phyloP scores from a whole-genome alignment of 805 yeast species.

The Tetrapisispora arboricola region DNA sequence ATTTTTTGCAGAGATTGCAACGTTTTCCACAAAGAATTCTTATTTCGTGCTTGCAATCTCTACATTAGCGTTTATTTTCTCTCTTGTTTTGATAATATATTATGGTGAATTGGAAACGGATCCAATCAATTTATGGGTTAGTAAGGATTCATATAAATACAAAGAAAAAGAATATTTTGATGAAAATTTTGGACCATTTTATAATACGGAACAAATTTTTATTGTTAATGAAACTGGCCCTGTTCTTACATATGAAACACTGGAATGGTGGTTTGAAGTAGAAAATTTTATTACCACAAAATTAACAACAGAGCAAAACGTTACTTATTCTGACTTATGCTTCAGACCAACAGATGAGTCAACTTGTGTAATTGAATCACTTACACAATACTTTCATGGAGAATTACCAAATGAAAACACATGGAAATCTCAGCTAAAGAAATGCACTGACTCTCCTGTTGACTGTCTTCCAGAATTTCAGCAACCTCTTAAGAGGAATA shows the following conservation, averaged over 20 bases:
- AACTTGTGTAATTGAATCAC: constrained; percentile 73
- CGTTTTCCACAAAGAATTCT: constrained; percentile 54
- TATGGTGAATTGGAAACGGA: constrained; percentile 57
- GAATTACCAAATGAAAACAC: constrained; percentile 34
- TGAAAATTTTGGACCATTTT: constrained; percentile 81
- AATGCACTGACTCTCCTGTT: constrained; percentile 75
- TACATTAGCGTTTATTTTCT: constrained; percentile 22
- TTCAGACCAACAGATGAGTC: constrained; percentile 70
- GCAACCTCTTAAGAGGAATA: constrained; percentile 69
- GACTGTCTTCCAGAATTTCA: constrained; percentile 83
- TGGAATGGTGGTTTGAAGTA: constrained; percentile 84
- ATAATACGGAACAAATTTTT: constrained; percentile 76
- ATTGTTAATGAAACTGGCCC: constrained; percentile 59
- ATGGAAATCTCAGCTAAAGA: constrained; percentile 47
- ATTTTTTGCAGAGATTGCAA: constrained; percentile 44
- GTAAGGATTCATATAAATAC: constrained; percentile 60
- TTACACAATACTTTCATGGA: constrained; percentile 80
- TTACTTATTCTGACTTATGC: constrained; percentile 56
- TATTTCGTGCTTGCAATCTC: constrained; percentile 38
- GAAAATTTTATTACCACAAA: constrained; percentile 43
- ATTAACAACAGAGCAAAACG: constrained; percentile 24
- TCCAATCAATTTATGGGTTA: constrained; percentile 87
- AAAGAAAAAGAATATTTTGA: constrained; percentile 63
- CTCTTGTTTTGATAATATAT: constrained; percentile 32
- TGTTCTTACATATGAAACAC: constrained; percentile 56